Evolutionary conservation across 1,284 basidiomycete genomes (phyloP).

Genomic region (Trametes hirsuta): DNA sequence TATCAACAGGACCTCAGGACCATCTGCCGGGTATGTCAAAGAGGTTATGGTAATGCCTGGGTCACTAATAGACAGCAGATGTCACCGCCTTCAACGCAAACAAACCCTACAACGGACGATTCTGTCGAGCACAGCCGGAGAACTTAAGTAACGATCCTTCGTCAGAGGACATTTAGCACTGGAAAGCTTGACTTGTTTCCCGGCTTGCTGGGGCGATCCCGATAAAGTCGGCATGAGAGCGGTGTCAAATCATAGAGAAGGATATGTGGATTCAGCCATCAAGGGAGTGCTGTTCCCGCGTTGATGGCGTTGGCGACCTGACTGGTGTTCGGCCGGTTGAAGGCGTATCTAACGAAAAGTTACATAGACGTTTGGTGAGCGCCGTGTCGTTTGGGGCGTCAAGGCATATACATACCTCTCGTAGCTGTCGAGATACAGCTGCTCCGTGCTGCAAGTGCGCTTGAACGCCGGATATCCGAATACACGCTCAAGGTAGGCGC

Average conservation of each 20-base stretch:
- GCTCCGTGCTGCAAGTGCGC: conserved; percentile 69
- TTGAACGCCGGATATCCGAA: conserved; percentile 68
- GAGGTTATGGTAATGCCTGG: too few relatives aligned
- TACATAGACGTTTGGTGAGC: not conserved
- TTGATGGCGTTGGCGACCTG: conserved; percentile 76
- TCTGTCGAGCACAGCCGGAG: too few relatives aligned
- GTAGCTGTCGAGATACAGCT: conserved; percentile 79
- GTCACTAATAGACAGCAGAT: too few relatives aligned
- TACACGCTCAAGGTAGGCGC: conserved; percentile 57
- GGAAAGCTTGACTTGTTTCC: too few relatives aligned
- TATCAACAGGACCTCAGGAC: too few relatives aligned
- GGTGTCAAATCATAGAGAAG: not conserved
- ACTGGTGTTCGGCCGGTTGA: conserved; percentile 73
- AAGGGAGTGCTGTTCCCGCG: conserved; percentile 61
- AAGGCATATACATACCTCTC: conserved; percentile 51
- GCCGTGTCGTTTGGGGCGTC: not conserved
- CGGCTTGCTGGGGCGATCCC: too few relatives aligned
- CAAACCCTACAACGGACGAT: too few relatives aligned
- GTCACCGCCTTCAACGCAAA: too few relatives aligned
- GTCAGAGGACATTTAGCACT: too few relatives aligned
- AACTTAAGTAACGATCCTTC: too few relatives aligned
- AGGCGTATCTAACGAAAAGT: conserved; percentile 56
- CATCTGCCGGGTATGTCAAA: too few relatives aligned
- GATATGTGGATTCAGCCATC: conserved; percentile 25
- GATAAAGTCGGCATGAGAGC: not conserved